Evolutionary conservation across 345 rosid genomes (phyloP), one percentile per base, ranked within the genome.

Genomic region (Zanthoxylum bungeanum): DNA sequence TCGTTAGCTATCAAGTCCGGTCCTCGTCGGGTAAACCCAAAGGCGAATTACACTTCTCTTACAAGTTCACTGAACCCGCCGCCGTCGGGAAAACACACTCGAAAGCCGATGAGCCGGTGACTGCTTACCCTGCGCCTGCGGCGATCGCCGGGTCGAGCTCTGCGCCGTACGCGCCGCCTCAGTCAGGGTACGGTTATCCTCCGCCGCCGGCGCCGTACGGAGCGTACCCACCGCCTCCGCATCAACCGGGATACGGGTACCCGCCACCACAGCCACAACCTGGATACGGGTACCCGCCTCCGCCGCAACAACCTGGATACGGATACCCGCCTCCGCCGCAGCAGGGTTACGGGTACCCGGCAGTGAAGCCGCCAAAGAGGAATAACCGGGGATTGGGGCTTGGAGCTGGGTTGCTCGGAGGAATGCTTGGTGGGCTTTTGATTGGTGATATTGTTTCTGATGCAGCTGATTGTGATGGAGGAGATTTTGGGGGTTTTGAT

Each of bases 21-120:
- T 86, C 64, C 64, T 84, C 96, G 1, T 82, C 78, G 0, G 98
- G 98, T 28, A 93, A 77, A 80, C 80, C 89, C 3, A 84, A 88
- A 80, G 98, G 98, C 4, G 85, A 81, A 40, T 60, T 93, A 21
- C 78, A 68, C 30, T 88, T 93, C 60, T 86, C 97, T 42, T 93
- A 72, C 76, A 88, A 79, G 75, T 84, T 93, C 16, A 65, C 83
- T 2, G 86, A 85, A 47, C 53, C 51, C 19, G 1, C 9, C 4
- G 0, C 50, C 58, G 37, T 12, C 25, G 12, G n/a, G 9, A 11
- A 28, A 44, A 28, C 33, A 31, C 12, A 16, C 47, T 42, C 56
- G 53, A 66, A 78, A 46, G 60, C 69, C 69, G 78, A 61, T 61
- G 2, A 40, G 17, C 73, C 73, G 14, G 77, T 68, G 33, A 55